These are phyloP conservation scores for Hortiboletus rubellus DNA, from an alignment of 1,284 basidiomycete species.

Conservation along the genomic window DNA sequence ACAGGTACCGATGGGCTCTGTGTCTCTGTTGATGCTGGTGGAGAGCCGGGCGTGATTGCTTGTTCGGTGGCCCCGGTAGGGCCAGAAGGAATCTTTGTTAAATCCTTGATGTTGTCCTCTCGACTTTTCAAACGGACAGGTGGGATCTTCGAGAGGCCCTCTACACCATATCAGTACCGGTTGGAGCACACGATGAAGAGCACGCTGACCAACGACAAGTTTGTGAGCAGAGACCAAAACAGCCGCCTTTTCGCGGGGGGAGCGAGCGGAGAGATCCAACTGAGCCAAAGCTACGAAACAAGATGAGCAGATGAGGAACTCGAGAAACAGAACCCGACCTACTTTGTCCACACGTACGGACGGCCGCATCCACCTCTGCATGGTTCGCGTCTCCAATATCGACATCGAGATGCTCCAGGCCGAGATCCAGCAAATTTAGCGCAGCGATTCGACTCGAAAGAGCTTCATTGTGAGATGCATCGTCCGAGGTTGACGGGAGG, in stretches of 20 bases:
- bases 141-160: constrained; percentile 67
- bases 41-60: background rate
- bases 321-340: constrained; percentile 26
- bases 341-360: constrained; percentile 79
- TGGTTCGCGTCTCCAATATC: constrained; percentile 52
- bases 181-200: background rate
- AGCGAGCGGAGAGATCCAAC: constrained; percentile 59
- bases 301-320: background rate
- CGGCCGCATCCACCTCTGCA: constrained; percentile 62
- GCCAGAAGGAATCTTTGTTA: constrained; percentile 30
- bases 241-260: constrained; percentile 78
- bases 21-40: background rate
- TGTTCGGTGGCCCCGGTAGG: constrained; percentile 6
- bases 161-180: constrained; percentile 37
- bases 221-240: constrained; percentile 83
- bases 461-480: constrained; percentile 84
- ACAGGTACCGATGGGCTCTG: background rate
- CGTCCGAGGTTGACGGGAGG: constrained; percentile 68
- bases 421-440: constrained; percentile 85
- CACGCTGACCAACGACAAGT: constrained; percentile 65
- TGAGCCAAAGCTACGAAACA: constrained; percentile 60
- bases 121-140: constrained; percentile 65
- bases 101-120: constrained; percentile 47
- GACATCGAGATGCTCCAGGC: constrained; percentile 85
- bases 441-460: constrained; percentile 87